Base-by-base conservation (phyloP, 228 moss, liverwort and hornwort species). In the Sphagnum fallax region DNA sequence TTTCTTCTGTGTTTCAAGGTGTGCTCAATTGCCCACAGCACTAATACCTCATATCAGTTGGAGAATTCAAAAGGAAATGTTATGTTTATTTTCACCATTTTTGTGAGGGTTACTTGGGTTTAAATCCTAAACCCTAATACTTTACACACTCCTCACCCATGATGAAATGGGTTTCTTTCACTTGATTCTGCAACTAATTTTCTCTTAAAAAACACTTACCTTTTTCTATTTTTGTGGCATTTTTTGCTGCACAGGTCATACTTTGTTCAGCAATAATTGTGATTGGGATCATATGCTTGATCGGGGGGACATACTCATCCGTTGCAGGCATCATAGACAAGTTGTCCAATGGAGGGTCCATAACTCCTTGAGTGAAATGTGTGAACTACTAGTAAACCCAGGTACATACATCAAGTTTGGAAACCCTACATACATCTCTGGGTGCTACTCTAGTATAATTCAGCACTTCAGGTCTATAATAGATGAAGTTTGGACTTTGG, bases 221-320 rank as follows among this genome's bases (percentile, higher is more conserved):
- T 52, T 49, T 12, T 16, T 48, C 50, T 10, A 8, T 4, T 9
- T 4, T 6, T 8, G 6, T 6, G 48, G 13, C 10, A 62, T n/a
- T 52, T 6, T 62, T 60, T 66, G 50, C 49, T 64, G 18, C 60
- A 55, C 87, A 95, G 91, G 81, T 70, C 13, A 52, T 74, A 4
- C 4, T 72, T 5, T 92, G 91, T 71, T 68, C 70, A 18, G 3
- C 78, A 62, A 83, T 97, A 65, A 90, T 93, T 51, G 11, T 88
- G 11, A 61, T 85, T 10, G 93, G 93, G 51, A 69, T 77, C 5
- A 50, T 82, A 5, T 93, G 88, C 74, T 83, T 84, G 51, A 53
- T 88, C 8, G 74, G 81, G 63, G 93, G 97, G 13, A 97, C 97
- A 1, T 97, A 85, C 51, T 83, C 97, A 5, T 91, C 97, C 5